These are phyloP conservation scores for Yamadazyma buinensis DNA, from an alignment of 1,139 yeast genomes.

Conservation along the genomic window DNA sequence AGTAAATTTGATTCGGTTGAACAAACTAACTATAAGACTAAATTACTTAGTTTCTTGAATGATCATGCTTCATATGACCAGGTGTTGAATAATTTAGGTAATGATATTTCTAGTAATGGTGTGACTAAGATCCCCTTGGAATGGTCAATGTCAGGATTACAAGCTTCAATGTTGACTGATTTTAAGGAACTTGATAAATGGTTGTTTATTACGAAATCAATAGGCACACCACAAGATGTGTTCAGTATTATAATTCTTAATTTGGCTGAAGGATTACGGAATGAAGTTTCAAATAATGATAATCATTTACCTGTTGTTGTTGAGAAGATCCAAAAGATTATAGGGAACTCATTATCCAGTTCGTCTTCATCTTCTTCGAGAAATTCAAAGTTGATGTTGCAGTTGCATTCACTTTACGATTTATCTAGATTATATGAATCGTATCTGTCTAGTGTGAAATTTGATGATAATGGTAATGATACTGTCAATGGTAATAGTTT, in stretches of 20 bases:
- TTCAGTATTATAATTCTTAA: conserved; percentile 59
- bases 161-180: conserved; percentile 65
- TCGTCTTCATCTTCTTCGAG: conserved; percentile 59
- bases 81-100: conserved; percentile 31
- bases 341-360: conserved; percentile 61
- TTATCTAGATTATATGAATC: conserved; percentile 23
- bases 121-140: conserved; percentile 35
- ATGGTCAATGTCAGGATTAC: conserved; percentile 67
- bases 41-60: conserved; percentile 34
- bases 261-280: conserved; percentile 57
- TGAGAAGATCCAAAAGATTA: conserved; percentile 47
- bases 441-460: conserved; percentile 5
- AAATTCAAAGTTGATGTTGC: conserved; percentile 52
- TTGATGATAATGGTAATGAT: neutral
- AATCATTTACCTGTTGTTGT: conserved; percentile 18
- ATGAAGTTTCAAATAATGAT: conserved; percentile 28
- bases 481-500: neutral
- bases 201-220: conserved; percentile 37
- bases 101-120: conserved; percentile 23
- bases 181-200: conserved; percentile 52
- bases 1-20: conserved; percentile 38
- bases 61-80: conserved; percentile 44
- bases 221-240: conserved; percentile 44
- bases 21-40: conserved; percentile 29
- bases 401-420: conserved; percentile 72